These are phyloP conservation scores for Populus alba DNA, from an alignment of 345 rosid genomes.

Conservation along the genomic window DNA sequence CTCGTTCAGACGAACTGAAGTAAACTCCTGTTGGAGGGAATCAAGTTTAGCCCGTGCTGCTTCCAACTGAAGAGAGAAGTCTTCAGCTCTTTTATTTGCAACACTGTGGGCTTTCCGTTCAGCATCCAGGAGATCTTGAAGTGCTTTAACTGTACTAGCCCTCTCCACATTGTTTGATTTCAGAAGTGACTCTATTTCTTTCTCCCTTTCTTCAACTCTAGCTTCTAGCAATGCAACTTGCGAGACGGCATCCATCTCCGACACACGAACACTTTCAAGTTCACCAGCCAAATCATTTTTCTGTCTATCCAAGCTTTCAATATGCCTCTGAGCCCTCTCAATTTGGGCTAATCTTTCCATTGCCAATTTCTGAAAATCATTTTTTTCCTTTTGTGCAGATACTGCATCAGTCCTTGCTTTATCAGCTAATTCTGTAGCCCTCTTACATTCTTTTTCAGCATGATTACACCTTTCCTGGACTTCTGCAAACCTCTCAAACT, in stretches of 20 bases:
- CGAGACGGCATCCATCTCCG: slow-evolving; percentile 69
- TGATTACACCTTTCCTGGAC: slow-evolving; percentile 69
- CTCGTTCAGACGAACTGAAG: slow-evolving; percentile 78
- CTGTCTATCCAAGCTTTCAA: slow-evolving; percentile 78
- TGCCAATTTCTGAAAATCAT: slow-evolving; percentile 69
- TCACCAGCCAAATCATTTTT: slow-evolving; percentile 60
- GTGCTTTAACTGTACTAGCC: slow-evolving; percentile 70
- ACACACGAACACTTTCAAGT: slow-evolving; percentile 51
- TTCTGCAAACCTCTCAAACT: slow-evolving; percentile 80
- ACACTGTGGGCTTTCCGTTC: slow-evolving; percentile 78
- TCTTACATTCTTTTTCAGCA: slow-evolving; percentile 88
- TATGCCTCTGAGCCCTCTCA: slow-evolving; percentile 75
- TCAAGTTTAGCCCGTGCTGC: slow-evolving; percentile 82
- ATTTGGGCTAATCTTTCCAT: slow-evolving; percentile 86
- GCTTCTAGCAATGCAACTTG: slow-evolving; percentile 68
- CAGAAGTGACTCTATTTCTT: slow-evolving; percentile 80
- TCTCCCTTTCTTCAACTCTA: slow-evolving; percentile 91
- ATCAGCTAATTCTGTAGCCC: slow-evolving; percentile 85
- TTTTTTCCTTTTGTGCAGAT: slow-evolving; percentile 76
- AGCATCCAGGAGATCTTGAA: slow-evolving; percentile 72
- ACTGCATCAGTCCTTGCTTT: slow-evolving; percentile 80
- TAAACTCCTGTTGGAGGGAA: slow-evolving; percentile 72
- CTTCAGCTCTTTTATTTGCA: slow-evolving; percentile 75
- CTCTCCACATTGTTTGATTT: slow-evolving; percentile 75
- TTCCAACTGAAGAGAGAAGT: slow-evolving; percentile 76